Conservation (phyloP, 2,329 filamentous ascomycete species). For the Hypoxylon sp. region DNA sequence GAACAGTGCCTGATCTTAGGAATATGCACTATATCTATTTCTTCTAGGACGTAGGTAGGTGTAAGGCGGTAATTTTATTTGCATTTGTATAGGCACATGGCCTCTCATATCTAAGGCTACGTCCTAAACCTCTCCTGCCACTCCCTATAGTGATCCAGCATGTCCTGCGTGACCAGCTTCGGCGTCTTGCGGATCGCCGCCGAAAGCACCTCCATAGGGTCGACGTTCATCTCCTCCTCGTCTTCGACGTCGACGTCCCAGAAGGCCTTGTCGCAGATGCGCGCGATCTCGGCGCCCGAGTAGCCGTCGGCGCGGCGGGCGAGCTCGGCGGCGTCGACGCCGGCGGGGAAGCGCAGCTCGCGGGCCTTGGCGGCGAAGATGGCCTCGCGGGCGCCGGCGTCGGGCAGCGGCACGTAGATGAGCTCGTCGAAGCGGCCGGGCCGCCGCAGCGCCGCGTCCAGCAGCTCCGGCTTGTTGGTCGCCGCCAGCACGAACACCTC, state of each 20-base stretch:
- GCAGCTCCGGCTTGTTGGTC: constrained; percentile 86
- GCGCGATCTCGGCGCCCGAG: constrained; percentile 82
- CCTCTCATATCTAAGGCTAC: constrained; percentile 5
- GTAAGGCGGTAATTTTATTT: too few species aligned
- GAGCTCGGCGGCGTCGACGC: constrained; percentile 68
- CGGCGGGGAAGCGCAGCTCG: constrained; percentile 64
- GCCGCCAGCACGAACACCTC: constrained; percentile 89
- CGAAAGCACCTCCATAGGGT: constrained; percentile 43
- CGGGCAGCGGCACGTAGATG: constrained; percentile 85
- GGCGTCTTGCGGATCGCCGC: constrained; percentile 44
- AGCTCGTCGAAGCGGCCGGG: constrained; percentile 86
- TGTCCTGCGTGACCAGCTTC: constrained; percentile 50
- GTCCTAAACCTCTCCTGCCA: constrained; percentile 50
- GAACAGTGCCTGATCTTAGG: not conserved
- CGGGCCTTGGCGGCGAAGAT: constrained; percentile 75
- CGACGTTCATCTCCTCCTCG: not conserved
- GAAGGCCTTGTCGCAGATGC: constrained; percentile 58
- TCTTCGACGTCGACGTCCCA: constrained; percentile 43
- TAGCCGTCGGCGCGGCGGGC: constrained; percentile 75
- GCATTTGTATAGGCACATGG: too few species aligned
- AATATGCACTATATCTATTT: too few species aligned
- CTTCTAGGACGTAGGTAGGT: too few species aligned
- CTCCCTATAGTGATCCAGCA: constrained; percentile 48
- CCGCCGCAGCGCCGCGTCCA: constrained; percentile 86
- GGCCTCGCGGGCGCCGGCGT: constrained; percentile 73